Evolutionary conservation across 1,139 yeast genomes (phyloP).

Genomic region (Kodamaea plutei): DNA sequence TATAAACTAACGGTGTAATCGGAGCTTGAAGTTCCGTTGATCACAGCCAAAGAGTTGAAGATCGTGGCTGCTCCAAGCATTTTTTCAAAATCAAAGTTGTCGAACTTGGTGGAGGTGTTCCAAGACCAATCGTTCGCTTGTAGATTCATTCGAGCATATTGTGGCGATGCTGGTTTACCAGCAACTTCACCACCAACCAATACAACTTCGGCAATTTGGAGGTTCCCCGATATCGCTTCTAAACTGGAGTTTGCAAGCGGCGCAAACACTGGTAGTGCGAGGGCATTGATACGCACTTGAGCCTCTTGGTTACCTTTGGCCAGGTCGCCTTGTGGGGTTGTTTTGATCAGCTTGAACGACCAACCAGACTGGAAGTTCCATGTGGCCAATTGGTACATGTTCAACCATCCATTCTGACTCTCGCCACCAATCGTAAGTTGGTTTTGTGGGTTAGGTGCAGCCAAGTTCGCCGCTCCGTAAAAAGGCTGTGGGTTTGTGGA

Average conservation of each 20-base stretch:
- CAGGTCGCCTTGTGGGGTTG: no score
- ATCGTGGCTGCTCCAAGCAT: constrained; percentile 42
- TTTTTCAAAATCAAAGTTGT: constrained; percentile 16
- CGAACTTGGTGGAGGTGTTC: constrained; percentile 19
- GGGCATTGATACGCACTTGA: constrained; percentile 39
- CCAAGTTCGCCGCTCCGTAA: constrained; percentile 41
- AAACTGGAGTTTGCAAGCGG: constrained; percentile 18
- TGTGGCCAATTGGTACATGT: constrained; percentile 55
- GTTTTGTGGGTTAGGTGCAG: constrained; percentile 39
- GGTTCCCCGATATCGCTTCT: constrained; percentile 19
- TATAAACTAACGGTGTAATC: constrained; percentile 24
- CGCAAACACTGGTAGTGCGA: constrained; percentile 43
- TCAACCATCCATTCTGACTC: constrained; percentile 53
- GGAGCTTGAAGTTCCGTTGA: constrained; percentile 19
- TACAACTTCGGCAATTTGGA: constrained; percentile 24
- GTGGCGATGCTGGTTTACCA: constrained; percentile 35
- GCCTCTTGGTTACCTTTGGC: constrained; percentile 15
- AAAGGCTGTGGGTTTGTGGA: constrained; percentile 50
- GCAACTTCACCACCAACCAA: constrained; percentile 35
- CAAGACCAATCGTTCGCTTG: constrained; percentile 42
- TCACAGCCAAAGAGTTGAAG: constrained; percentile 38
- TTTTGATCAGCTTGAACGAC: constrained; percentile 41
- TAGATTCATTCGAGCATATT: constrained; percentile 32
- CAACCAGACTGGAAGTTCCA: constrained; percentile 59
- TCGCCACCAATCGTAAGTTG: constrained; percentile 52